A percentile compares a stretch with the other conserved stretches of the same genome.
phyloP scores from a whole-genome alignment of 345 rosid genomes.

The Litchi chinensis region DNA sequence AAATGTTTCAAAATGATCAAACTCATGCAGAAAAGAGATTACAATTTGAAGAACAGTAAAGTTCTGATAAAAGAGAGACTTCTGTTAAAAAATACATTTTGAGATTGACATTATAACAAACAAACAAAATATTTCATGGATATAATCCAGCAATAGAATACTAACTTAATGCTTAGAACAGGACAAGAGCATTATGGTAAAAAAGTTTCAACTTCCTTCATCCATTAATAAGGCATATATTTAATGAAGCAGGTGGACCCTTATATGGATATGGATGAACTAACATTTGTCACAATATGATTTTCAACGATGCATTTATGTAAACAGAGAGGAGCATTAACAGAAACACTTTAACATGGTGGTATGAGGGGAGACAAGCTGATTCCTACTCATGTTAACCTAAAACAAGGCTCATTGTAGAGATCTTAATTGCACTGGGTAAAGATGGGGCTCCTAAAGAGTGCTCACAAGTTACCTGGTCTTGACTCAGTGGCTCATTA shows the following conservation, averaged over 20 bases:
- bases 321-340: neutral
- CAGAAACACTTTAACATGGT: neutral
- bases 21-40: neutral
- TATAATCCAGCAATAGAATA: neutral
- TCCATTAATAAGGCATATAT: neutral
- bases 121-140: neutral
- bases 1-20: slow-evolving; percentile 11
- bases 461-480: neutral
- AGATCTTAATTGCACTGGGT: neutral
- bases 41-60: neutral
- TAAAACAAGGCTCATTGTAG: neutral
- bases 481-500: neutral
- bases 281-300: neutral
- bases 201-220: neutral
- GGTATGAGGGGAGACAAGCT: neutral
- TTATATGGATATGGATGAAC: neutral
- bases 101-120: neutral
- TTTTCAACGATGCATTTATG: neutral
- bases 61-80: neutral
- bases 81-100: neutral
- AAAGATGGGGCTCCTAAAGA: slow-evolving; percentile 1
- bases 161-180: neutral
- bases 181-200: neutral
- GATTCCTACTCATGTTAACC: neutral
- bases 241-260: slow-evolving; percentile 1